Conservation (phyloP, 202 grass and related monocot genomes). For the Eragrostis tef region DNA sequence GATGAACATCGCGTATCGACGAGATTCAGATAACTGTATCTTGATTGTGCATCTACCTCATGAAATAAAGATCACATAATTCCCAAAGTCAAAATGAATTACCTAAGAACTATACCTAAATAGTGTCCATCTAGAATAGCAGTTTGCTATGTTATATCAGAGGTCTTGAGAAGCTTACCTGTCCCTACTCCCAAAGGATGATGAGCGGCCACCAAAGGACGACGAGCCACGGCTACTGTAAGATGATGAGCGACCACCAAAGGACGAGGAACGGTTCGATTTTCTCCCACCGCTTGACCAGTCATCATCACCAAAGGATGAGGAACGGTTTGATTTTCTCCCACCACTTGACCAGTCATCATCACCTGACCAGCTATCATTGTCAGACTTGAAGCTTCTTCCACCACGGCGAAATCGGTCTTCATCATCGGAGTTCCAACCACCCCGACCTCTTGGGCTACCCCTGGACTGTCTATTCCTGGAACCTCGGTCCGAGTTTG, state of each 20-base stretch:
- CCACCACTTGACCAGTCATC: slow-evolving; percentile 69
- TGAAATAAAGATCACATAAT: neutral
- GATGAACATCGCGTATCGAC: neutral
- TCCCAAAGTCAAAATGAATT: neutral
- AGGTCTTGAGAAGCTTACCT: slow-evolving; percentile 50
- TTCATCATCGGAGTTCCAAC: slow-evolving; percentile 59
- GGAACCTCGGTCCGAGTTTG: slow-evolving; percentile 57
- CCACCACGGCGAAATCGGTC: slow-evolving; percentile 64
- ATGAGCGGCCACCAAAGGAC: slow-evolving; percentile 46
- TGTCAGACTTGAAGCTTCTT: slow-evolving; percentile 61
- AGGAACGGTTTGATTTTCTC: slow-evolving; percentile 63
- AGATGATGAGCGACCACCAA: slow-evolving; percentile 45
- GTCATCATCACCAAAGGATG: slow-evolving; percentile 50
- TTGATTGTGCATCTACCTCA: slow-evolving; percentile 7
- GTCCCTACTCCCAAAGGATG: slow-evolving; percentile 59
- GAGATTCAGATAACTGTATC: neutral
- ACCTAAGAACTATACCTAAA: neutral
- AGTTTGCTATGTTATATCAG: neutral
- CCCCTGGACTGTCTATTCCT: slow-evolving; percentile 53
- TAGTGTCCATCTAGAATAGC: neutral
- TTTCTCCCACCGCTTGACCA: no score
- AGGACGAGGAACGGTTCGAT: slow-evolving; percentile 53
- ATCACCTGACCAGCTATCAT: slow-evolving; percentile 55
- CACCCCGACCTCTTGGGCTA: slow-evolving; percentile 51
- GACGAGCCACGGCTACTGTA: slow-evolving; percentile 39